A percentile compares a stretch with the other conserved stretches of the same genome.
Conservation (phyloP, 176 grass and related monocot genomes). For the Bromus sterilis region DNA sequence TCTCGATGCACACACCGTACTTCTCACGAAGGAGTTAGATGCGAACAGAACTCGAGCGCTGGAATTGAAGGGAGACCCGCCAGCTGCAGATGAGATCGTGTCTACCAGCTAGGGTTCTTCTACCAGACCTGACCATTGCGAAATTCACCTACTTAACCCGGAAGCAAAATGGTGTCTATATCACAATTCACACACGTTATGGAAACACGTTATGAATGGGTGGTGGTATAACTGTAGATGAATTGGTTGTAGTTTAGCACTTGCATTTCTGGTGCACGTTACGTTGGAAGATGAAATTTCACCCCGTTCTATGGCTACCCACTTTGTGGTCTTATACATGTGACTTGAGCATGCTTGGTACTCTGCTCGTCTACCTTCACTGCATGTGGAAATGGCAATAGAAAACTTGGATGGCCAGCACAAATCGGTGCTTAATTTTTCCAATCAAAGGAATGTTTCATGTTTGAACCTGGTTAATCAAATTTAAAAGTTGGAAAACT, state of each 20-base stretch:
- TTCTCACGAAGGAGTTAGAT: slow-evolving; percentile 38
- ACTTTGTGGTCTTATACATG: neutral
- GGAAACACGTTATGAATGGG: neutral
- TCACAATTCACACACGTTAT: neutral
- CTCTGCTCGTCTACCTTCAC: neutral
- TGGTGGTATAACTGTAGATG: neutral
- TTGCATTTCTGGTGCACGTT: neutral
- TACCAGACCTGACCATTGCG: neutral
- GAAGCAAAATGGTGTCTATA: neutral
- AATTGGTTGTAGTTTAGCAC: neutral
- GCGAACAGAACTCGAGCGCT: slow-evolving; percentile 1
- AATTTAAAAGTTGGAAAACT: no score
- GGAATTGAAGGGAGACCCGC: neutral
- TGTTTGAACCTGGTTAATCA: neutral
- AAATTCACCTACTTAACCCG: neutral
- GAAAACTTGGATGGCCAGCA: neutral
- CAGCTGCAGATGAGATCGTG: slow-evolving; percentile 18
- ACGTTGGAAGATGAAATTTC: neutral
- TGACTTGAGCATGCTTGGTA: neutral
- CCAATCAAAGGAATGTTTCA: neutral
- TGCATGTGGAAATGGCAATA: neutral
- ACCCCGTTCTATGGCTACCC: neutral
- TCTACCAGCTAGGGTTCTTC: slow-evolving; percentile 12
- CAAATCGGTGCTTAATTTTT: neutral
- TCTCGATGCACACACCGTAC: slow-evolving; percentile 16